phyloP scores from a whole-genome alignment of 1,284 basidiomycete species.

The Malassezia obtusa region DNA sequence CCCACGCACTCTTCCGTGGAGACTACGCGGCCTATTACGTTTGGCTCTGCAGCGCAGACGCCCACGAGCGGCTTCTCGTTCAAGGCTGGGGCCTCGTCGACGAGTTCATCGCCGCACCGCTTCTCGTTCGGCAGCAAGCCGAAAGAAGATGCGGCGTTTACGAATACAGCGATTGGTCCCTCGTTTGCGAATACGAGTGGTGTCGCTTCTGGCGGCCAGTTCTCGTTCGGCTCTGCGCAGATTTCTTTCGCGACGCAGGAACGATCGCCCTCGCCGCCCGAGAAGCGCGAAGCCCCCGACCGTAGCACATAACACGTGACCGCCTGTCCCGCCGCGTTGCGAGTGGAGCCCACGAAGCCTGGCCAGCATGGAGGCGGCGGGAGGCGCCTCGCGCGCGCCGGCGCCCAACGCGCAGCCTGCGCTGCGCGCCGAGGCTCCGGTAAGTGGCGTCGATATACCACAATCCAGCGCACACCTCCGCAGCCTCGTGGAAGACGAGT shows the following conservation, averaged over 20 bases:
- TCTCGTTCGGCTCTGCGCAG: slow-evolving; percentile 11
- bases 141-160: slow-evolving; percentile 4
- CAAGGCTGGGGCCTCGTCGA: not conserved
- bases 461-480: not conserved
- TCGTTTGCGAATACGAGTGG: slow-evolving; percentile 15
- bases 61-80: not conserved
- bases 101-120: slow-evolving; percentile 10
- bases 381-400: not conserved
- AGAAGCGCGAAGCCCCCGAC: not conserved
- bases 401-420: too few relatives aligned
- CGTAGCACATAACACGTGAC: slow-evolving; percentile 2
- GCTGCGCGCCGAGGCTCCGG: too few relatives aligned
- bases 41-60: slow-evolving; percentile 4
- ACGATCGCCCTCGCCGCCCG: not conserved
- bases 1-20: not conserved
- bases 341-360: not conserved
- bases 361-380: not conserved
- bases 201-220: slow-evolving; percentile 7
- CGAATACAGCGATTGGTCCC: slow-evolving; percentile 12
- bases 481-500: not conserved
- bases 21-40: slow-evolving; percentile 10
- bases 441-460: not conserved
- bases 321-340: not conserved
- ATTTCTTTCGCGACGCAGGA: slow-evolving; percentile 11
- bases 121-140: slow-evolving; percentile 14